Evolutionary conservation across 805 yeast genomes (phyloP).

Genomic region (Sugiyamaella americana): DNA sequence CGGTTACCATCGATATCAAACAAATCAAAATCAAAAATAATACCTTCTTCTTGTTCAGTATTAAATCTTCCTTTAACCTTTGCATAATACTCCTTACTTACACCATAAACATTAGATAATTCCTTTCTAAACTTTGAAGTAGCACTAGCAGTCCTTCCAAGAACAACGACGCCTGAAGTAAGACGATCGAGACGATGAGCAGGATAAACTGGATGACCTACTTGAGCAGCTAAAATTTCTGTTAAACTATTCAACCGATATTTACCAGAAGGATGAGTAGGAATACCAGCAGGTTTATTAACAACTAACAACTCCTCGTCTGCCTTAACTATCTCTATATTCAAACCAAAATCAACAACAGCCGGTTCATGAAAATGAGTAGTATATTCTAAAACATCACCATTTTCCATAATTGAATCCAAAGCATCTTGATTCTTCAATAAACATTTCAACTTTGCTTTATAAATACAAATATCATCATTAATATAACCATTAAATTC

Average conservation of each 20-base stretch:
- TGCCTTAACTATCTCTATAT: slow-evolving; percentile 62
- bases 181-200: slow-evolving; percentile 78
- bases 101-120: slow-evolving; percentile 53
- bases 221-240: slow-evolving; percentile 62
- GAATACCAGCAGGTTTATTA: slow-evolving; percentile 91
- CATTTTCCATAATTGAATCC: slow-evolving; percentile 65
- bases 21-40: slow-evolving; percentile 57
- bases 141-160: slow-evolving; percentile 66
- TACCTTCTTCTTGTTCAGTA: slow-evolving; percentile 46
- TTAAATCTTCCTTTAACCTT: slow-evolving; percentile 73
- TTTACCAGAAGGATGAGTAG: slow-evolving; percentile 90
- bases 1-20: slow-evolving; percentile 59
- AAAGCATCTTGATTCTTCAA: slow-evolving; percentile 20
- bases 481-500: slow-evolving; percentile 77
- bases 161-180: slow-evolving; percentile 80
- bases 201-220: slow-evolving; percentile 54
- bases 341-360: slow-evolving; percentile 46
- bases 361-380: slow-evolving; percentile 90
- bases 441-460: background rate
- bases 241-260: slow-evolving; percentile 77
- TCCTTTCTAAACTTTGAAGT: slow-evolving; percentile 62
- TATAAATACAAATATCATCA: background rate
- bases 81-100: slow-evolving; percentile 72
- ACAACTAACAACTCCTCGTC: slow-evolving; percentile 73
- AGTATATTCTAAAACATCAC: slow-evolving; percentile 73